Percentiles rank a stretch among this genome's conserved stretches.
Evolutionary conservation across 345 rosid species (phyloP).

Genomic region (Boechera retrofracta): DNA sequence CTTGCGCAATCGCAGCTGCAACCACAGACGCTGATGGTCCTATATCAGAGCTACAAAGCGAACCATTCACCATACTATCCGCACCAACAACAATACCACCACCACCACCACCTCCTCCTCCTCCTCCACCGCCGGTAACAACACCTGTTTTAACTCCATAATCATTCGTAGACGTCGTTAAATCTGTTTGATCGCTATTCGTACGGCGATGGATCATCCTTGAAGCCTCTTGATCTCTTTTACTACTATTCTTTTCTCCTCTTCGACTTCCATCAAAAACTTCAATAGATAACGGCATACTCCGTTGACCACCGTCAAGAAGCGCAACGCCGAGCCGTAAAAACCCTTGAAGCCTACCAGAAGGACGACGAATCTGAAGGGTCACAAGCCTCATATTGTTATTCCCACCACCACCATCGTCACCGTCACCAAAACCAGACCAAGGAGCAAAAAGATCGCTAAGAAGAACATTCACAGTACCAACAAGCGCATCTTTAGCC

Average conservation of each 20-base stretch:
- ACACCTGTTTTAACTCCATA: slow-evolving; percentile 45
- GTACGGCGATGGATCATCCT: slow-evolving; percentile 58
- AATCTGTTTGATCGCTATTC: slow-evolving; percentile 66
- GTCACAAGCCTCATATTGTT: slow-evolving; percentile 53
- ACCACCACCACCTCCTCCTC: slow-evolving; percentile 24
- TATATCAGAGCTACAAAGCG: slow-evolving; percentile 62
- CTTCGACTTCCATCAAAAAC: slow-evolving; percentile 41
- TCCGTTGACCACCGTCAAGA: slow-evolving; percentile 67
- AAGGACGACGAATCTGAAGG: slow-evolving; percentile 75
- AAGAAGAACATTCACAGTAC: slow-evolving; percentile 66
- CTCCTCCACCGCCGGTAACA: slow-evolving; percentile 36
- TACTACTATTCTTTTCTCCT: background rate
- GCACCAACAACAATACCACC: slow-evolving; percentile 15
- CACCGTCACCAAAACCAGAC: slow-evolving; percentile 38
- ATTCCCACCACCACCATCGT: slow-evolving; percentile 32
- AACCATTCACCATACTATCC: slow-evolving; percentile 68
- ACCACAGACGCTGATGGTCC: slow-evolving; percentile 97
- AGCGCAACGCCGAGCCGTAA: slow-evolving; percentile 74
- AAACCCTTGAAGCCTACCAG: slow-evolving; percentile 90
- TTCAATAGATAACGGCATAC: slow-evolving; percentile 75
- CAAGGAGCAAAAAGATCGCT: slow-evolving; percentile 57
- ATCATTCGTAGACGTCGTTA: slow-evolving; percentile 47
- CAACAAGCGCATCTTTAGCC: slow-evolving; percentile 77
- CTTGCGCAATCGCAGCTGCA: slow-evolving; percentile 92
- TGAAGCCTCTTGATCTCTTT: background rate